Base-by-base conservation (phyloP, 202 grass and related monocot genomes). In the Hordeum pubiflorum region DNA sequence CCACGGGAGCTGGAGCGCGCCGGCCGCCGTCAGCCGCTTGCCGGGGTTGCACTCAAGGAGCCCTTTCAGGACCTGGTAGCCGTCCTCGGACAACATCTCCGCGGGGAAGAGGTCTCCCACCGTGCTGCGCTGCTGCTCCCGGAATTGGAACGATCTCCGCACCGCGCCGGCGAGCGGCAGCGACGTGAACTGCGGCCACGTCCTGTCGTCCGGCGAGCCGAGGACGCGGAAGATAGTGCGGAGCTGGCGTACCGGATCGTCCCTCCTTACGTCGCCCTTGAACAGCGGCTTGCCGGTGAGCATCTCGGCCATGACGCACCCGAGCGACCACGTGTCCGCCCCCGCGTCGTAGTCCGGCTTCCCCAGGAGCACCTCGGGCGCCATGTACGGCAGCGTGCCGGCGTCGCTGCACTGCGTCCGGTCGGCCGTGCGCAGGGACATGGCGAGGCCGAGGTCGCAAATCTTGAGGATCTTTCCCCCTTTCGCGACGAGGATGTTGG, bases 261-360 rank as follows among this genome's bases (percentile, higher is more conserved):
- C 54, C 11, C 23, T 54, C 2, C 50, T 54, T 0, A 3, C 50
- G 50, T n/a, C 50, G 50, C 50, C 43, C 17, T 78, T 6, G 39
- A 89, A 89, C 12, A 81, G 12, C 22, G 22, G 26, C 34, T 26
- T 32, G 33, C 78, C 63, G 21, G 75, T 58, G 24, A 89, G 76
- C 9, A 89, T 58, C 75, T 77, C 86, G 4, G 76, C 61, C 86
- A 89, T 89, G 26, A 85, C 79, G 26, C 86, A 89, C 1, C 86
- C 86, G 0, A 89, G 67, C 8, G 86, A 68, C 86, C 82, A 89
- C 61, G 79, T 32, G 61, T 89, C 82, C 7, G 80, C 72, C 9
- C 46, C 46, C 22, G 68, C 17, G 43, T 26, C 81, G 80, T 79
- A 87, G 14, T 76, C 37, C 38, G 44, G 58, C 10, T 22, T 40